phyloP scores from a whole-genome alignment of 768 basidiomycete genomes.

The Lentinula detonsa region DNA sequence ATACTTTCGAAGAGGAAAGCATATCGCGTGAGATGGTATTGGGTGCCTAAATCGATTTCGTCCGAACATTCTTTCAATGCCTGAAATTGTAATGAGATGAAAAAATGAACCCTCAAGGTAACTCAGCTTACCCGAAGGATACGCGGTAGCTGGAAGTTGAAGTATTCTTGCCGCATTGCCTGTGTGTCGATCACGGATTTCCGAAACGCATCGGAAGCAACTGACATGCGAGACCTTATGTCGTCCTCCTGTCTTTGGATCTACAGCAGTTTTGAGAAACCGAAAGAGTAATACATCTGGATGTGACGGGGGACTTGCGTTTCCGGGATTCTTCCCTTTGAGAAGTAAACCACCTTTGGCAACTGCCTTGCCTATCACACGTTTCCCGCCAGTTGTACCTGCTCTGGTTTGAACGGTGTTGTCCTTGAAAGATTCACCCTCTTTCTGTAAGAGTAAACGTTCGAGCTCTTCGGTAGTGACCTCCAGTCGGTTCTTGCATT shows the following conservation, averaged over 20 bases:
- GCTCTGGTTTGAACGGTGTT: constrained; percentile 61
- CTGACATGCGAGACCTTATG: constrained; percentile 77
- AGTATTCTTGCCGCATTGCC: constrained; percentile 91
- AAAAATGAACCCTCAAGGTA: neutral
- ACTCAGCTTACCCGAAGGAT: constrained; percentile 66
- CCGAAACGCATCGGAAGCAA: constrained; percentile 81
- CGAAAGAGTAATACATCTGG: constrained; percentile 6
- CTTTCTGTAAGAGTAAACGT: constrained; percentile 86
- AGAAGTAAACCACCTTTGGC: constrained; percentile 84
- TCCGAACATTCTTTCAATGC: constrained; percentile 92
- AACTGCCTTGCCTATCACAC: constrained; percentile 86
- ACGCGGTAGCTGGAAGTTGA: constrained; percentile 93
- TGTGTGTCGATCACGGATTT: constrained; percentile 90
- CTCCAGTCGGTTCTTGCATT: constrained; percentile 83
- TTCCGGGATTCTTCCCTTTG: constrained; percentile 90
- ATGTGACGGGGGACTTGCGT: constrained; percentile 34
- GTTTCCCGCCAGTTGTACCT: constrained; percentile 63
- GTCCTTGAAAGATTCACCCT: constrained; percentile 89
- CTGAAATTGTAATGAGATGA: constrained; percentile 28
- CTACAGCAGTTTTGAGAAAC: constrained; percentile 26
- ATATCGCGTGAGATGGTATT: constrained; percentile 94
- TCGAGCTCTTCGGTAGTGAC: constrained; percentile 91
- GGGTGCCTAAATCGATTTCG: constrained; percentile 95
- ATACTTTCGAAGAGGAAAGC: constrained; percentile 92
- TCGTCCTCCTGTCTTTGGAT: constrained; percentile 95